Percentiles rank a stretch among this genome's conserved stretches.
Evolutionary conservation across 208 protist species (phyloP).

Genomic region (Trypanosoma platydactyli): DNA sequence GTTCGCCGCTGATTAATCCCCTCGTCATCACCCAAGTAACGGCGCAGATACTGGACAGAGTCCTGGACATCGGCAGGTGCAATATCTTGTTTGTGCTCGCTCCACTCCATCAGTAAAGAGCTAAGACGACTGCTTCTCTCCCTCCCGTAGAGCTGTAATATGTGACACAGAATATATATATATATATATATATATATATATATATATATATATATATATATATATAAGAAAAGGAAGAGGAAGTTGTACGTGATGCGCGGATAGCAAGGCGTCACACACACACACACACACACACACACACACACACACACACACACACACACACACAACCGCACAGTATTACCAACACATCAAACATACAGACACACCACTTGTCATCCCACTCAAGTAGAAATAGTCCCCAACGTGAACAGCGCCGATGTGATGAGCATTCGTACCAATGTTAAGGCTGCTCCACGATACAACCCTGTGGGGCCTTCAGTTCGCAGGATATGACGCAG

Average conservation of each 20-base stretch:
- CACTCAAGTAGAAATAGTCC: constrained; percentile 8
- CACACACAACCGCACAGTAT: constrained; percentile 5
- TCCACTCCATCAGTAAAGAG: background rate
- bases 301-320: constrained; percentile 7
- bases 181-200: background rate
- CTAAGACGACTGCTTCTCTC: background rate
- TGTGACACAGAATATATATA: too few relatives aligned
- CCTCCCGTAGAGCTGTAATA: too few relatives aligned
- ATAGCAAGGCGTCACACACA: background rate
- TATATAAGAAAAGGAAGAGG: background rate
- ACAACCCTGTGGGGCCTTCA: constrained; percentile 70
- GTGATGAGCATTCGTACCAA: constrained; percentile 50
- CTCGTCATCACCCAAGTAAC: constrained; percentile 2
- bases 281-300: background rate
- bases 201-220: constrained; percentile 10
- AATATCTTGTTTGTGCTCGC: background rate
- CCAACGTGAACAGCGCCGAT: constrained; percentile 41
- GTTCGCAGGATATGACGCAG: constrained; percentile 47
- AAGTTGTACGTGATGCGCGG: too few relatives aligned
- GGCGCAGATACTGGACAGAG: constrained; percentile 20
- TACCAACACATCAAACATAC: background rate
- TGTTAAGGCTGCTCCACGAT: constrained; percentile 64
- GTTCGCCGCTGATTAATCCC: background rate
- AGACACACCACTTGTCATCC: background rate
- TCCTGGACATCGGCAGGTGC: constrained; percentile 14